Evolutionary conservation across 805 yeast genomes (phyloP).

Genomic region (Saturnispora quitensis): DNA sequence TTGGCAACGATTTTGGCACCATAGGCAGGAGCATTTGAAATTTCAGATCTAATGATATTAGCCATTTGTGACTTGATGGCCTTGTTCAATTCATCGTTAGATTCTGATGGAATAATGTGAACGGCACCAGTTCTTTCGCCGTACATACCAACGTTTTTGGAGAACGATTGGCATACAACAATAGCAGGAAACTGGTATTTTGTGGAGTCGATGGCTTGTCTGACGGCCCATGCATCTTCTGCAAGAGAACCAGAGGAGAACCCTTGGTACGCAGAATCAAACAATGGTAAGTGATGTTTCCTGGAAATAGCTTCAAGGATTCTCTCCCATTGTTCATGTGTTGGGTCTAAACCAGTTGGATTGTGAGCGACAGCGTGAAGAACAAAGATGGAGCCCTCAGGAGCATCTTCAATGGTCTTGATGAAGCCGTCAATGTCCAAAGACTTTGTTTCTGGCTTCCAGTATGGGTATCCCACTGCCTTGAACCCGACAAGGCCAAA

Average conservation of each 20-base stretch:
- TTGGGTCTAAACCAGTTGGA: constrained; percentile 96
- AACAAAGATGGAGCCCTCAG: constrained; percentile 67
- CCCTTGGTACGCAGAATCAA: constrained; percentile 96
- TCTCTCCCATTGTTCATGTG: constrained; percentile 66
- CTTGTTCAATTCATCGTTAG: constrained; percentile 32
- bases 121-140: constrained; percentile 97
- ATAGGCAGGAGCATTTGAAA: constrained; percentile 91
- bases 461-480: constrained; percentile 73
- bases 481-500: constrained; percentile 62
- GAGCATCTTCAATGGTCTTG: constrained; percentile 53
- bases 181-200: constrained; percentile 43
- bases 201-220: constrained; percentile 46
- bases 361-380: constrained; percentile 97
- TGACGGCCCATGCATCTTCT: constrained; percentile 76
- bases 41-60: constrained; percentile 68
- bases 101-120: constrained; percentile 55
- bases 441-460: constrained; percentile 63
- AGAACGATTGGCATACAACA: constrained; percentile 87
- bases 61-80: constrained; percentile 72
- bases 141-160: constrained; percentile 93
- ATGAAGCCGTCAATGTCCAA: constrained; percentile 67
- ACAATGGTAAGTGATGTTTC: constrained; percentile 66
- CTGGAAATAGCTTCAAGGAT: constrained; percentile 54
- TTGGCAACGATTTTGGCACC: constrained; percentile 87
- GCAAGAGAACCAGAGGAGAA: constrained; percentile 85